A percentile compares a stretch with the other conserved stretches of the same genome.
Conservation (phyloP, 192 early-diverging fungal species). For the Paraglomus occultum region DNA sequence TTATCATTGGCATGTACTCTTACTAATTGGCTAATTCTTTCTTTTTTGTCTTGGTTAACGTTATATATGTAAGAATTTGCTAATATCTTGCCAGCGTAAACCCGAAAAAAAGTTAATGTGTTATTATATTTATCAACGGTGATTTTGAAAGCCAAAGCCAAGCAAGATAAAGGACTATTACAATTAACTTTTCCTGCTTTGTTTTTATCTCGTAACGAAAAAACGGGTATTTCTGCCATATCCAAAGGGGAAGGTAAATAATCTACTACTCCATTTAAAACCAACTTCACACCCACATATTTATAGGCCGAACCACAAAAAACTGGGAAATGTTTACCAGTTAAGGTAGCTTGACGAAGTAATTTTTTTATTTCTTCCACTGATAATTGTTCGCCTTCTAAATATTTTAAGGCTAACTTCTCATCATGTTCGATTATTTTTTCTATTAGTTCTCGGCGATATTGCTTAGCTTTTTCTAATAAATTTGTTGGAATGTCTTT, state of each 20-base stretch:
- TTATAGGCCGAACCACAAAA: constrained; percentile 20
- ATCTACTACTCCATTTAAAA: constrained; percentile 5
- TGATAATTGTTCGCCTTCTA: neutral
- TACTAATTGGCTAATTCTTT: neutral
- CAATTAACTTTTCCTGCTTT: neutral
- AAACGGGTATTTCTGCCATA: neutral
- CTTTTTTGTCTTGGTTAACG: neutral
- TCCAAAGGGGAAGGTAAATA: constrained; percentile 10
- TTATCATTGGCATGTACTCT: neutral
- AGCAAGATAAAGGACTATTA: neutral
- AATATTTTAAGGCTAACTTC: constrained; percentile 1
- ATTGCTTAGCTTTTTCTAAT: neutral
- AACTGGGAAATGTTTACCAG: neutral
- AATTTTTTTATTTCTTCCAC: neutral
- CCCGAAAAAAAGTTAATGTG: constrained; percentile 1
- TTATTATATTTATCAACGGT: neutral
- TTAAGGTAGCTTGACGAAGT: neutral
- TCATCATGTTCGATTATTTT: constrained; percentile 13
- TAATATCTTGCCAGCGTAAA: neutral
- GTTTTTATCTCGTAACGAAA: neutral
- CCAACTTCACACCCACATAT: neutral
- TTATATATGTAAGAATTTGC: neutral
- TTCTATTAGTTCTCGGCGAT: constrained; percentile 13
- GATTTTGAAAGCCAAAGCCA: constrained; percentile 8
- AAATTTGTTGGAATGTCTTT: constrained; percentile 18